Percentiles rank a stretch among this genome's conserved stretches.
These are phyloP conservation scores for Wakefieldia striispora DNA, from an alignment of 768 basidiomycete species.

Conservation along the genomic window DNA sequence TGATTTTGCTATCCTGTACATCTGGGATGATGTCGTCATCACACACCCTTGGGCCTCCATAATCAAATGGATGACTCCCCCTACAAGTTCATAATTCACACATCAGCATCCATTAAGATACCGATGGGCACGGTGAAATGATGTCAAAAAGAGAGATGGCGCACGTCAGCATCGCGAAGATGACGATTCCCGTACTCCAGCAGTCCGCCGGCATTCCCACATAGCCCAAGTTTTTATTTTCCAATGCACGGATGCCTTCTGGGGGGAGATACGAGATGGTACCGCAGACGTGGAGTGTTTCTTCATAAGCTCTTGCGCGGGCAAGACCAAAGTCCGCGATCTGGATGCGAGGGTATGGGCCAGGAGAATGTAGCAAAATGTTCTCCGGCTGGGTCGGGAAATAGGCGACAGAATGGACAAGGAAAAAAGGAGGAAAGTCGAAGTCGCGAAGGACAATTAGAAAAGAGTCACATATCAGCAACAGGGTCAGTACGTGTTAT, in stretches of 20 bases:
- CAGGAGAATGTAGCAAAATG: conserved; percentile 74
- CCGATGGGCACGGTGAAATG: neutral
- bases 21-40: conserved; percentile 7
- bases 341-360: conserved; percentile 79
- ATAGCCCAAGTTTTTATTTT: conserved; percentile 71
- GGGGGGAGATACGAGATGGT: conserved; percentile 85
- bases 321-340: conserved; percentile 89
- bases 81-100: conserved; percentile 34
- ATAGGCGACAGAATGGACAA: neutral
- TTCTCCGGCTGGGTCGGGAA: conserved; percentile 65
- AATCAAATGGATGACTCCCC: conserved; percentile 78
- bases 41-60: conserved; percentile 34
- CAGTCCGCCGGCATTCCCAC: conserved; percentile 86
- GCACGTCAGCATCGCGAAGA: conserved; percentile 83
- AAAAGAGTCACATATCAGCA: neutral
- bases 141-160: conserved; percentile 27
- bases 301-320: conserved; percentile 72
- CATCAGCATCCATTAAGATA: conserved; percentile 5
- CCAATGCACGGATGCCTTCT: conserved; percentile 78
- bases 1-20: conserved; percentile 23
- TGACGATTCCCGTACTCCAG: conserved; percentile 81
- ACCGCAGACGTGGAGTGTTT: conserved; percentile 85
- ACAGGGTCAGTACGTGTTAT: neutral
- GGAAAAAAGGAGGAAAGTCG: neutral
- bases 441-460: neutral